phyloP scores from a whole-genome alignment of 1,284 basidiomycete species.

The Trichosporon sp. region DNA sequence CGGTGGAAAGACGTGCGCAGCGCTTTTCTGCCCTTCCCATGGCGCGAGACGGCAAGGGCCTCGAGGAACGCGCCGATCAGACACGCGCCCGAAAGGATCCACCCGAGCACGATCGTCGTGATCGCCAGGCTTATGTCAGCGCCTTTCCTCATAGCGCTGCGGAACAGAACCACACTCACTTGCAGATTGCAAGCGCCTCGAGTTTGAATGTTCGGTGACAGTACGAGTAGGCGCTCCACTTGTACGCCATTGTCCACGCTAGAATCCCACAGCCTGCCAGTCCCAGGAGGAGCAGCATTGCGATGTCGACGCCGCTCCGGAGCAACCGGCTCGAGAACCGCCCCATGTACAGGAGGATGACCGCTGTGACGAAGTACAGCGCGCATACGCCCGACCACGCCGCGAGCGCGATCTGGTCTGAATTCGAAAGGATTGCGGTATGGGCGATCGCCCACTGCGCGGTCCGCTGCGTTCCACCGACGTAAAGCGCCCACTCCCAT shows the following conservation, averaged over 20 bases:
- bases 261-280: neutral
- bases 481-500: neutral
- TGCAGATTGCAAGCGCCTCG: neutral
- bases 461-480: neutral
- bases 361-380: neutral
- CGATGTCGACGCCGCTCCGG: neutral
- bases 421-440: neutral
- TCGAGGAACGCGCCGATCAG: neutral
- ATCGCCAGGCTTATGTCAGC: slow-evolving; percentile 1
- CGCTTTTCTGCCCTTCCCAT: neutral
- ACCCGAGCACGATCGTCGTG: neutral
- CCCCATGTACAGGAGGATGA: neutral
- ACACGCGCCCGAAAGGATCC: neutral
- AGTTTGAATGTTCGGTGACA: neutral
- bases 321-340: neutral
- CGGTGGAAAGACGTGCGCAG: neutral
- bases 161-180: neutral
- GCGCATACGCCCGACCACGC: neutral
- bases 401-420: neutral
- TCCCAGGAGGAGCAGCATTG: neutral
- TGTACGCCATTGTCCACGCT: neutral
- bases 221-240: neutral
- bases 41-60: neutral
- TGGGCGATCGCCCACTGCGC: neutral
- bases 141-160: too few species aligned